Evolutionary conservation across 352 stramenopile genomes (phyloP).

Genomic region (Phytophthora rubi): DNA sequence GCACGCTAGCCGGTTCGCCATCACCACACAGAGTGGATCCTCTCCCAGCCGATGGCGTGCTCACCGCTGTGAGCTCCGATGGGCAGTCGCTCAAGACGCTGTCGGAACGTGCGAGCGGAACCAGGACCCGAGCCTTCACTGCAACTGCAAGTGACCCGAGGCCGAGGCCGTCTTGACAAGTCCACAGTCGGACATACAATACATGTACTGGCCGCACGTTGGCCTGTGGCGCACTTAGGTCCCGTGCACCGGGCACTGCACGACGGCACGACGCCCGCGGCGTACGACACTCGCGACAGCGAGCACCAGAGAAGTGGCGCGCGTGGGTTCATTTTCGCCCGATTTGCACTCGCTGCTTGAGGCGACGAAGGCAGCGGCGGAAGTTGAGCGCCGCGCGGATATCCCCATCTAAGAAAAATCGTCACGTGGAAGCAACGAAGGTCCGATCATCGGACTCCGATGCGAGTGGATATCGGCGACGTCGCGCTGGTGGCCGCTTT

Average conservation of each 20-base stretch:
- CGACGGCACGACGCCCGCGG: constrained; percentile 20
- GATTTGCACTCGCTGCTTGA: constrained; percentile 9
- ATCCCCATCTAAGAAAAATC: constrained; percentile 19
- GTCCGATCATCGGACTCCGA: constrained; percentile 4
- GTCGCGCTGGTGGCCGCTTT: neutral
- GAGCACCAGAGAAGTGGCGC: constrained; percentile 26
- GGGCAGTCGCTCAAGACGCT: neutral
- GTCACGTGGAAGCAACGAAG: constrained; percentile 6
- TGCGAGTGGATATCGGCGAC: neutral
- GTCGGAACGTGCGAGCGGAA: neutral
- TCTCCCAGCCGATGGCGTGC: neutral
- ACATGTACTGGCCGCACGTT: constrained; percentile 16
- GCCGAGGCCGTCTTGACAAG: neutral
- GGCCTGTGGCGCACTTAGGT: constrained; percentile 3
- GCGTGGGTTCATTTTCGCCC: constrained; percentile 21
- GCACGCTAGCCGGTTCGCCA: constrained; percentile 33
- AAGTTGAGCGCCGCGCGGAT: constrained; percentile 12
- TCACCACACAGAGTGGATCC: constrained; percentile 14
- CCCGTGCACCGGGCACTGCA: neutral
- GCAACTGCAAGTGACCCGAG: neutral
- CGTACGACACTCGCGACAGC: constrained; percentile 25
- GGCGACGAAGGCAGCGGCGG: neutral
- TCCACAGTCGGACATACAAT: neutral
- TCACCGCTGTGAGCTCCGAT: neutral
- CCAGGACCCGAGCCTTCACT: neutral